These are phyloP conservation scores for Hypholoma fasciculare DNA, from an alignment of 768 basidiomycete species.

Conservation along the genomic window DNA sequence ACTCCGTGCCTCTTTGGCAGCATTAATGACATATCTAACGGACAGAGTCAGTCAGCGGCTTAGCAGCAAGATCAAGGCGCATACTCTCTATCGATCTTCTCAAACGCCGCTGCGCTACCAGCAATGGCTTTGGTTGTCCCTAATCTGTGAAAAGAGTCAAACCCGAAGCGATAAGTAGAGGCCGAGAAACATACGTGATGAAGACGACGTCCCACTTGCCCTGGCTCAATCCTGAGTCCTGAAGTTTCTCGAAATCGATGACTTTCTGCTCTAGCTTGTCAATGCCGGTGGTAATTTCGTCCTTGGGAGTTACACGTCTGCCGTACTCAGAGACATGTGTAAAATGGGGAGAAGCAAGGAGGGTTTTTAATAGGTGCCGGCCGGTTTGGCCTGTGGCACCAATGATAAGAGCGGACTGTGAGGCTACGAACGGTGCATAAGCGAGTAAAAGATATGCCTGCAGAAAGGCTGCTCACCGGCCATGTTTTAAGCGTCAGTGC, in stretches of 20 bases:
- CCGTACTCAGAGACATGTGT: conserved; percentile 70
- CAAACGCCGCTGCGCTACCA: conserved; percentile 65
- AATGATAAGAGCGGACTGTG: conserved; percentile 60
- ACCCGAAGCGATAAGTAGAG: background rate
- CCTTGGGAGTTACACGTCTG: conserved; percentile 52
- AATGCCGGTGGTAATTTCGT: conserved; percentile 37
- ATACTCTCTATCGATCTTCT: conserved; percentile 78
- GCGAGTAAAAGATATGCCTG: no score
- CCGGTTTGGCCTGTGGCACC: conserved; percentile 78
- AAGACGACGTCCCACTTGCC: conserved; percentile 76
- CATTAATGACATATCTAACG: conserved; percentile 70
- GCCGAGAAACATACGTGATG: conserved; percentile 47
- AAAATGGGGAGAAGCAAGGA: conserved; percentile 58
- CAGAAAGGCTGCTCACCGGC: background rate
- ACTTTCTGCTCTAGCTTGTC: conserved; percentile 69
- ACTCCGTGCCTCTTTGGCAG: conserved; percentile 63
- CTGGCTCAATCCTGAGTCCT: conserved; percentile 47
- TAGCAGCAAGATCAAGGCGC: conserved; percentile 13
- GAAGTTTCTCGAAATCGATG: conserved; percentile 69
- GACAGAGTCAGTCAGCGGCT: background rate
- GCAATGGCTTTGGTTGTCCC: conserved; percentile 66
- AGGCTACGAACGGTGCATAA: no score
- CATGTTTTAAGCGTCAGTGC: no score
- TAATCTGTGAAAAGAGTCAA: conserved; percentile 34
- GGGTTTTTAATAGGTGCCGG: conserved; percentile 55